phyloP scores from a whole-genome alignment of 106 monocot genomes.

The Posidonia australis region DNA sequence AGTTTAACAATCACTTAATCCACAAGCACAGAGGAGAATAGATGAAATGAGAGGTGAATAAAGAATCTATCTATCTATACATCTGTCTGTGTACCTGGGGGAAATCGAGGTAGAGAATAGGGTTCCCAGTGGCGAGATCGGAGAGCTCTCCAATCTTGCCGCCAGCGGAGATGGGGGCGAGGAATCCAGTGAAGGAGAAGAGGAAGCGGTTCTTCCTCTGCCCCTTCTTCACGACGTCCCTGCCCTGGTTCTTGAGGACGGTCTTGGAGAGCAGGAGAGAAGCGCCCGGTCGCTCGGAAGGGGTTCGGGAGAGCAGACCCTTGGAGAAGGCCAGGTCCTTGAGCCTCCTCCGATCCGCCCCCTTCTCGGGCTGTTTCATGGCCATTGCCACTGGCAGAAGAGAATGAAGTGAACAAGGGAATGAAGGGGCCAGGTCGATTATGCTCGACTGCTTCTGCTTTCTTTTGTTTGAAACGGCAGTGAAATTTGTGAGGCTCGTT shows the following conservation, averaged over 20 bases:
- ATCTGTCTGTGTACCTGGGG: constrained; percentile 84
- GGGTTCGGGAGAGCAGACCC: constrained; percentile 34
- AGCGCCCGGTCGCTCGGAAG: constrained; percentile 16
- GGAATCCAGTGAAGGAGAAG: constrained; percentile 88
- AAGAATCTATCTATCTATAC: no score
- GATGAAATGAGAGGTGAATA: no score
- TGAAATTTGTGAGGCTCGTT: no score
- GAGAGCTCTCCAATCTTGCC: constrained; percentile 81
- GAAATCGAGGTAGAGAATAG: constrained; percentile 85
- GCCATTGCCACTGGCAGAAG: constrained; percentile 9
- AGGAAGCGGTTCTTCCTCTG: constrained; percentile 89
- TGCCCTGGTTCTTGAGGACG: constrained; percentile 58
- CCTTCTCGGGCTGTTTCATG: constrained; percentile 31
- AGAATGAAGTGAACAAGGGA: neutral
- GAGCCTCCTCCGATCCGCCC: constrained; percentile 43
- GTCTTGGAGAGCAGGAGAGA: constrained; percentile 53
- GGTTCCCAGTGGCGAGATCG: constrained; percentile 68
- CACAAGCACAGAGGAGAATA: neutral
- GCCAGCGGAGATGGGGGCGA: constrained; percentile 51
- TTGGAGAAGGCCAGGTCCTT: constrained; percentile 52
- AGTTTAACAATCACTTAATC: neutral
- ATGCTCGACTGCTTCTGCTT: no score
- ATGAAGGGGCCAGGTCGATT: no score
- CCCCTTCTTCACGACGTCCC: constrained; percentile 83
- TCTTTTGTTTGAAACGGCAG: no score